Conservation (phyloP, 345 rosid genomes). For the Raphanus raphanistrum region DNA sequence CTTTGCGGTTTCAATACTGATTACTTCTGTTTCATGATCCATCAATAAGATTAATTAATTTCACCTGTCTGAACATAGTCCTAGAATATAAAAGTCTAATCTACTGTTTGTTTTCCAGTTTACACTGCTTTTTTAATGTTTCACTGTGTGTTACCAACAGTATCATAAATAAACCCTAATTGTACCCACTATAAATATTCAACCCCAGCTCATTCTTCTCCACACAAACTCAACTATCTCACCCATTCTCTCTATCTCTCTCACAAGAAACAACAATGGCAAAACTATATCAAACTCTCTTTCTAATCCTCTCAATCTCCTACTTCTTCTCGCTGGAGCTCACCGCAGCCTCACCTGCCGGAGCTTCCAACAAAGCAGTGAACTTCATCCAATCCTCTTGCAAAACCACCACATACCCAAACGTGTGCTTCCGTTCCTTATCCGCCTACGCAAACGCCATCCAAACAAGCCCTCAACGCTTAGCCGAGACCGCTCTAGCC, state of each 20-base stretch:
- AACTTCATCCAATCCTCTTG: slow-evolving; percentile 67
- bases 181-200: slow-evolving; percentile 30
- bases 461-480: slow-evolving; percentile 58
- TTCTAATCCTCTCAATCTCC: slow-evolving; percentile 30
- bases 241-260: background rate
- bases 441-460: slow-evolving; percentile 57
- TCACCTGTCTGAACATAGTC: background rate
- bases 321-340: slow-evolving; percentile 20
- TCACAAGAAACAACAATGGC: slow-evolving; percentile 26
- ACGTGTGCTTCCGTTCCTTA: slow-evolving; percentile 63
- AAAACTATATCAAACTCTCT: slow-evolving; percentile 22
- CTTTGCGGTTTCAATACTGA: background rate
- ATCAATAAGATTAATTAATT: background rate
- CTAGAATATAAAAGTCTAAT: background rate
- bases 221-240: slow-evolving; percentile 6
- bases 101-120: background rate
- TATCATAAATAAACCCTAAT: slow-evolving; percentile 2
- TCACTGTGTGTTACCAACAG: background rate
- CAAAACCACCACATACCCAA: slow-evolving; percentile 63
- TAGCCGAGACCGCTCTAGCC: slow-evolving; percentile 71
- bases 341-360: slow-evolving; percentile 22
- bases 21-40: background rate
- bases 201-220: slow-evolving; percentile 13
- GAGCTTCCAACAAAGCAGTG: slow-evolving; percentile 30
- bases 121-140: background rate